Percentiles rank a stretch among this genome's conserved stretches.
phyloP scores from a whole-genome alignment of 805 yeast species.

The Tetrapisispora nanseiensis region DNA sequence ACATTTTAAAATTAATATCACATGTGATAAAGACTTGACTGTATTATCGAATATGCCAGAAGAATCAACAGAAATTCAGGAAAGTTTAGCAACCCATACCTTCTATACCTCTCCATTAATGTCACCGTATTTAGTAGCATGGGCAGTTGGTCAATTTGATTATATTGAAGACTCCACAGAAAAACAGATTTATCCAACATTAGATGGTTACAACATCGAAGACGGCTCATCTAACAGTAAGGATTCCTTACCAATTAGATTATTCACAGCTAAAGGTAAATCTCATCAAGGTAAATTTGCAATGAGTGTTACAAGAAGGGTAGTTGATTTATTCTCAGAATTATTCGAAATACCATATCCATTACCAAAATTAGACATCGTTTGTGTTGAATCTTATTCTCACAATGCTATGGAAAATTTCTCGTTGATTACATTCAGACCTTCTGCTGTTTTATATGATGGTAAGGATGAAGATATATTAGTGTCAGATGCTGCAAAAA shows the following conservation, averaged over 20 bases:
- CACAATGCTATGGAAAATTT: constrained; percentile 92
- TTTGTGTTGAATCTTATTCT: constrained; percentile 63
- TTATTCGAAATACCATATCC: constrained; percentile 67
- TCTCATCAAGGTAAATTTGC: constrained; percentile 55
- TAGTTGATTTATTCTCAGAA: constrained; percentile 55
- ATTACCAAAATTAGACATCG: constrained; percentile 68
- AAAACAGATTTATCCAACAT: constrained; percentile 10
- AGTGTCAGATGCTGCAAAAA: constrained; percentile 24
- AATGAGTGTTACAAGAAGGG: constrained; percentile 53
- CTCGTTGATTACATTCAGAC: constrained; percentile 68
- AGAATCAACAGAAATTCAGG: constrained; percentile 29
- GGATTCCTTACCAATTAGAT: constrained; percentile 44
- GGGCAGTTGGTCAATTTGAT: constrained; percentile 57
- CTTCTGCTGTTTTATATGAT: constrained; percentile 38
- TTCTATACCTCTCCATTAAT: constrained; percentile 58
- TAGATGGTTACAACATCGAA: constrained; percentile 7
- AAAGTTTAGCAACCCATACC: constrained; percentile 36
- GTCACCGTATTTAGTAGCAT: constrained; percentile 69
- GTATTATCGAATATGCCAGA: constrained; percentile 63
- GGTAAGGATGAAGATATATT: constrained; percentile 16
- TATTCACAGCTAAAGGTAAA: constrained; percentile 48
- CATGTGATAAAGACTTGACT: constrained; percentile 42
- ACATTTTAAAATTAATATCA: constrained; percentile 46
- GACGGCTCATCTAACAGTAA: constrained; percentile 8
- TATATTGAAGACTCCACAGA: constrained; percentile 42